phyloP scores from a whole-genome alignment of 78 protist genomes.

The Pelomyxa schiedti region DNA sequence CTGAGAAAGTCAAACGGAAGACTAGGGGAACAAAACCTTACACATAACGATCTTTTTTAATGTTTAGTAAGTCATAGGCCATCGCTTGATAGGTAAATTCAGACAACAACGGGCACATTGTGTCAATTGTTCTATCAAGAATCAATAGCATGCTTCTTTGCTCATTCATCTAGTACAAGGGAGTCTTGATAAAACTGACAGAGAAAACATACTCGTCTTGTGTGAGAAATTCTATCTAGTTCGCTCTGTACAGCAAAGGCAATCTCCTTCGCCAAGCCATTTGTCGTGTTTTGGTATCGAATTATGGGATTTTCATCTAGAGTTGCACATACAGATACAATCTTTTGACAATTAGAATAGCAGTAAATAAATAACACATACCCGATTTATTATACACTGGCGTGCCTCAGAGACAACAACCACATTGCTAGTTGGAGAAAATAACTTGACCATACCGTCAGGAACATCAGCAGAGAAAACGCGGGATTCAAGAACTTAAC shows the following conservation, averaged over 20 bases:
- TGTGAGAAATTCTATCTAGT: not conserved
- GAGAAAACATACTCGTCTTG: conserved; percentile 3
- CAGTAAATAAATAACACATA: not conserved
- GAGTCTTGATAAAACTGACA: not conserved
- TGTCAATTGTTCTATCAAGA: conserved; percentile 59
- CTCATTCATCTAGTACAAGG: not conserved
- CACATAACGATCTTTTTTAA: conserved; percentile 36
- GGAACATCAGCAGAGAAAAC: conserved; percentile 23
- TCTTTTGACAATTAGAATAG: not conserved
- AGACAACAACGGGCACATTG: conserved; percentile 66
- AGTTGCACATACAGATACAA: conserved; percentile 44
- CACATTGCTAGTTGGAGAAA: no score
- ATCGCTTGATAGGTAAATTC: conserved; percentile 82
- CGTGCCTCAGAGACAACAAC: no score
- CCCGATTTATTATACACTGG: no score
- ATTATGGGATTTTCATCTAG: conserved; percentile 45
- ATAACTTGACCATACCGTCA: no score
- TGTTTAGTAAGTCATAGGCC: conserved; percentile 55
- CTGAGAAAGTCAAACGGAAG: not conserved
- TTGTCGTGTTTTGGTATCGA: conserved; percentile 24
- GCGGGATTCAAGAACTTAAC: conserved; percentile 3
- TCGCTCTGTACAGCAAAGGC: conserved; percentile 6
- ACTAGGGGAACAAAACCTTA: no score
- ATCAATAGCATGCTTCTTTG: conserved; percentile 36
- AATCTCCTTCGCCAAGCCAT: not conserved